Evolutionary conservation across 2,329 filamentous ascomycete species (phyloP), one percentile per base, ranked within the genome.

Genomic region (Aureobasidium sp.): DNA sequence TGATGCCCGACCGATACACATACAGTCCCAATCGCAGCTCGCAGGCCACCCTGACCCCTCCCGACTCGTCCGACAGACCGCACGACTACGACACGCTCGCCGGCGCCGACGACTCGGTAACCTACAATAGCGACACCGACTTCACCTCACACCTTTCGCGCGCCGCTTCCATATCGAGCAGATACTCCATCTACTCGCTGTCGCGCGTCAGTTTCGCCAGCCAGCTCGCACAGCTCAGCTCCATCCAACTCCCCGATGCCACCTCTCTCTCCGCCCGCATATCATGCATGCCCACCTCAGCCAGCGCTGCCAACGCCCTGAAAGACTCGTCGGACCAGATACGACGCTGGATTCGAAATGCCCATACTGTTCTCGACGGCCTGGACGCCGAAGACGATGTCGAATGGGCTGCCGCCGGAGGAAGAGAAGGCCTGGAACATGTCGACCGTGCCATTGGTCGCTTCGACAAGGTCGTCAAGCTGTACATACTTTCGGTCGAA

Each of bases 361-460:
- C 93, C 0, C 88, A 88, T 0, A 91, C 96, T 69, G 92, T 97
- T 36, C 86, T 99, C 59, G 84, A 84, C 61, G 92, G 92, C 5
- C 79, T 99, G 45, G 91, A 97, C 73, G 91, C 92, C 59, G 93
- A 97, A 66, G 94, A 97, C 73, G 94, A 99, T 71, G 91, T 97
- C 17, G 93, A 97, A 74, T 99, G 94, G 94, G 92, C 85, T 9
- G 84, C 94, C 2, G 93, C 92, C 1, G 94, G 91, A 58, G 94
- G 94, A 2, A 82, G 88, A 64, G 89, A 93, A 74, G 90, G 90
- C 2, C 79, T 93, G 39, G 87, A 86, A 56, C 84, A 85, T 61
- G 83, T 87, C 3, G 83, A 87, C 66, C 79, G 78, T 57, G 84
- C 93, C 25, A 93, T 97, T 64, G 79, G 82, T 41, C 87, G 89